Conservation (phyloP, 441 rosid genomes). For the Viola pubescens region DNA sequence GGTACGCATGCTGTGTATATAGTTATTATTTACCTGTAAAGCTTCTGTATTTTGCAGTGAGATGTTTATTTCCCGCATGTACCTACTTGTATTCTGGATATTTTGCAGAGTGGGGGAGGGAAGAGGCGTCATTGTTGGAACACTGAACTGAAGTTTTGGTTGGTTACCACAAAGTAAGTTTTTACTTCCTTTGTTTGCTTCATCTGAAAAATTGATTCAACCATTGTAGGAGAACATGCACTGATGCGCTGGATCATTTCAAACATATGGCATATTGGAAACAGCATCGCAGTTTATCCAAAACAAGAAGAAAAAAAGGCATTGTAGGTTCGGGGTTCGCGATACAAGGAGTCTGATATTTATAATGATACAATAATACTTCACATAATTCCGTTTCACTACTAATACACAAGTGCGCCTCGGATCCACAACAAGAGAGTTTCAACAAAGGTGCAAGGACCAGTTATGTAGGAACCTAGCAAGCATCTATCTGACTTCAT, state of each 20-base stretch:
- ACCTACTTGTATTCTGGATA: too few relatives aligned
- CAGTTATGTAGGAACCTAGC: slow-evolving; percentile 10
- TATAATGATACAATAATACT: background rate
- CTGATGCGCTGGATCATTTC: background rate
- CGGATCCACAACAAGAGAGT: slow-evolving; percentile 8
- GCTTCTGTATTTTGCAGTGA: too few relatives aligned
- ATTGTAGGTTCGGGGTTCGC: background rate
- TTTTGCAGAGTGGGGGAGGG: too few relatives aligned
- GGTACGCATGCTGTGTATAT: too few relatives aligned
- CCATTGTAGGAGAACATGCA: background rate
- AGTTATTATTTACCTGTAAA: too few relatives aligned
- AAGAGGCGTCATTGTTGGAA: too few relatives aligned
- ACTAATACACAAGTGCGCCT: slow-evolving; percentile 12
- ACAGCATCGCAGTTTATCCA: too few relatives aligned
- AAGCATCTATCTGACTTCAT: slow-evolving; percentile 22
- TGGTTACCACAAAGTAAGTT: too few relatives aligned
- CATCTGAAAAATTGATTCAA: background rate
- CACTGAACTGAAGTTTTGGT: too few relatives aligned
- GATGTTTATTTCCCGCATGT: too few relatives aligned
- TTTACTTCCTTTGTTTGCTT: background rate
- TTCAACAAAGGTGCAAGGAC: slow-evolving; percentile 13
- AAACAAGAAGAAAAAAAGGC: background rate
- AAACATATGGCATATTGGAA: too few relatives aligned
- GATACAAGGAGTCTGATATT: slow-evolving; percentile 4
- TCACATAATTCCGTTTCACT: background rate